Evolutionary conservation across 306 rosid species (phyloP), one percentile per base, ranked within the genome.

Genomic region (cucumber (Cucumis sativus)): DNA sequence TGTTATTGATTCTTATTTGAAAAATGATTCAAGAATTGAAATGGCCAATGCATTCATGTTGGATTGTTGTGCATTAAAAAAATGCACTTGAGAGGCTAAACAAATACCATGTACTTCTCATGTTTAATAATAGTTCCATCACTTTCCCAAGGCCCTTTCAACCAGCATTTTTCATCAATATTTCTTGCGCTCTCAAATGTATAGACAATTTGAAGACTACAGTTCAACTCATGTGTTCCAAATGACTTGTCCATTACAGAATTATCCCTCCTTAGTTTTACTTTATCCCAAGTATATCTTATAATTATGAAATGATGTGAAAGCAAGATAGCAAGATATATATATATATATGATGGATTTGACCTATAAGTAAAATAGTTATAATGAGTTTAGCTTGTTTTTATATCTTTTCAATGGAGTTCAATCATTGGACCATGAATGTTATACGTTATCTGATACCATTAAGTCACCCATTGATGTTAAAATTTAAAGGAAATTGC

Each of bases 51-150:
- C 80, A 83, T 91, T 56, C 93, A 87, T 59, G 77, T 91, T 17
- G 96, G 91, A 2, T 71, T 91, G 23, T 78, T 89, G 0, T 89
- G 91, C 47, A 87, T 85, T 71, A 91, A 87, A 84, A 62, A 81
- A 84, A 28, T 54, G 14, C 35, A 65, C 63, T 1, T 89, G n/a
- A n/a, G n/a, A n/a, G n/a, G n/a, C n/a, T n/a, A n/a, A n/a, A n/a
- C n/a, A n/a, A n/a, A n/a, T n/a, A 23, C 79, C 47, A 1, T 1
- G 47, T 86, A 39, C 58, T 59, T 54, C 82, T 86, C 2, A 85
- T 78, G 84, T 84, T 86, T 6, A 81, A 47, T 25, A 84, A 88
- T 28, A 6, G 56, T 69, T 83, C 84, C 13, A 23, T 76, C 39
- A 21, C 66, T 64, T 84, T 87, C 2, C 49, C 83, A 3, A 0